phyloP scores from a whole-genome alignment of 176 grass and related monocot species.

The Avena atlantica region DNA sequence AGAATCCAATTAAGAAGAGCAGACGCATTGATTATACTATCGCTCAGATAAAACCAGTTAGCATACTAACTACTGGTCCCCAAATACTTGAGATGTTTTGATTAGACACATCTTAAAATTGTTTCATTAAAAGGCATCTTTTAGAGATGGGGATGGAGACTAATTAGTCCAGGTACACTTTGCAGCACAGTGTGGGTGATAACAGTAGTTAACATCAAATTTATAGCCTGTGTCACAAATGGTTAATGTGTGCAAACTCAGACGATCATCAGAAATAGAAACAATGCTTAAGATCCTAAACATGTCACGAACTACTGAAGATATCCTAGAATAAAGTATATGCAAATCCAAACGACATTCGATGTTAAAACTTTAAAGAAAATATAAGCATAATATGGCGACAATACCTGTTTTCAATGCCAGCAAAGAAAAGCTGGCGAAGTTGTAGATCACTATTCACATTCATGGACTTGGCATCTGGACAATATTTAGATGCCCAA shows the following conservation, averaged over 20 bases:
- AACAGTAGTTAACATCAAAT: not conserved
- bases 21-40: not conserved
- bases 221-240: not conserved
- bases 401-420: constrained; percentile 73
- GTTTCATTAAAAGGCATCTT: constrained; percentile 10
- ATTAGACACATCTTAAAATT: constrained; percentile 10
- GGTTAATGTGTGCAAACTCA: constrained; percentile 2
- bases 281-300: constrained; percentile 19
- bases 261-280: not conserved
- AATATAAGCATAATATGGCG: constrained; percentile 13
- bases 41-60: not conserved
- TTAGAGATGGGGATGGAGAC: not conserved
- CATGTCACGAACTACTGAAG: constrained; percentile 4
- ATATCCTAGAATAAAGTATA: not conserved
- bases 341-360: constrained; percentile 1
- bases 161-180: constrained; percentile 9
- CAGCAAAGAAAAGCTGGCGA: constrained; percentile 87
- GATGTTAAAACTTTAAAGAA: constrained; percentile 11
- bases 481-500: constrained; percentile 87
- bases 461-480: constrained; percentile 90
- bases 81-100: constrained; percentile 13
- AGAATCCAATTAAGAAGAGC: not conserved
- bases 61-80: not conserved
- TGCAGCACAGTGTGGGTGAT: not conserved
- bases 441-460: constrained; percentile 88